Evolutionary conservation across 2,329 filamentous ascomycete species (phyloP).

Genomic region (Phialocephala sp.): DNA sequence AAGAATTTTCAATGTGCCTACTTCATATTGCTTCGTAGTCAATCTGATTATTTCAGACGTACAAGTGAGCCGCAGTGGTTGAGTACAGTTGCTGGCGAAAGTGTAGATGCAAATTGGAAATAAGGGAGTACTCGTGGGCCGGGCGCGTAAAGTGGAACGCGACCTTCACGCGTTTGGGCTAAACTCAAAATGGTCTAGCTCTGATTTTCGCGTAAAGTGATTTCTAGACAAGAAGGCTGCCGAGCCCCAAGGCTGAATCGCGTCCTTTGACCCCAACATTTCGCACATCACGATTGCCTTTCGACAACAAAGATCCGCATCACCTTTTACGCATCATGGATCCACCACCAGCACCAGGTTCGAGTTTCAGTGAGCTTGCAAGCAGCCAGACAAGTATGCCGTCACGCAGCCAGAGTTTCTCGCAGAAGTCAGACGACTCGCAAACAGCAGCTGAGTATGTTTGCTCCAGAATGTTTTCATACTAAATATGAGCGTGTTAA

Average conservation of each 20-base stretch:
- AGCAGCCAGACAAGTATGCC: conserved; percentile 29
- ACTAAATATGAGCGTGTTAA: neutral
- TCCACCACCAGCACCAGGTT: conserved; percentile 41
- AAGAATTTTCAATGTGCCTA: conserved; percentile 31
- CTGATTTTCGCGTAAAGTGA: conserved; percentile 32
- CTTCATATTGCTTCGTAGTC: conserved; percentile 41
- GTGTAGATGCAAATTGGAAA: neutral
- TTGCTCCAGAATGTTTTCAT: conserved; percentile 7
- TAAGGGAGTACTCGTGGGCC: neutral
- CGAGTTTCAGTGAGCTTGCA: conserved; percentile 22
- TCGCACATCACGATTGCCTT: neutral
- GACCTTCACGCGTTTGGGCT: neutral
- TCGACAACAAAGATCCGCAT: neutral
- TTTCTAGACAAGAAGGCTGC: conserved; percentile 8
- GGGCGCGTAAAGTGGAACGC: neutral
- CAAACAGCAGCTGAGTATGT: conserved; percentile 55
- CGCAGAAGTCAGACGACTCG: conserved; percentile 58
- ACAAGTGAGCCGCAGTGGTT: neutral
- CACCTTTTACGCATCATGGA: conserved; percentile 42
- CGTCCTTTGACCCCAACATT: neutral
- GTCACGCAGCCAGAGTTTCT: conserved; percentile 63
- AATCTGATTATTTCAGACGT: neutral
- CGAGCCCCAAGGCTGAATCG: conserved; percentile 26
- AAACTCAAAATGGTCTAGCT: neutral
- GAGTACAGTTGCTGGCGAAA: neutral